Evolutionary conservation across 2,329 filamentous ascomycete species (phyloP).

Genomic region (Trichoderma guizhouense): DNA sequence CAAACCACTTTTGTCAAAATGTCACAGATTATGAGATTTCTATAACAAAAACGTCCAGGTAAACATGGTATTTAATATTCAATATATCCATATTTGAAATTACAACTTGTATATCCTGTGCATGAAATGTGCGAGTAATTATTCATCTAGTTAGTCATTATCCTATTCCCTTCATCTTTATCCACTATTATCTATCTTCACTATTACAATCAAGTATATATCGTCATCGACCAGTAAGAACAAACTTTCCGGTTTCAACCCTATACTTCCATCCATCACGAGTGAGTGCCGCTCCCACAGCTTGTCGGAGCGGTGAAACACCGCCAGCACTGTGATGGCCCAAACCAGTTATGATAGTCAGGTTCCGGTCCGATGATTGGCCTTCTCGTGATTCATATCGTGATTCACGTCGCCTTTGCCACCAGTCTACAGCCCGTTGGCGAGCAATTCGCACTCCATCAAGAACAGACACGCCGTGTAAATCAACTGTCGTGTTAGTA

Average conservation of each 20-base stretch:
- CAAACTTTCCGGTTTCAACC: constrained; percentile 65
- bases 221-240: constrained; percentile 57
- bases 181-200: neutral
- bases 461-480: constrained; percentile 79
- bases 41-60: neutral
- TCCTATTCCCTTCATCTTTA: neutral
- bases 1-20: neutral
- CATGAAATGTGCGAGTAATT: neutral
- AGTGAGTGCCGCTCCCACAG: constrained; percentile 72
- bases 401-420: constrained; percentile 66
- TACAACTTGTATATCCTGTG: neutral
- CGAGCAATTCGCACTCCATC: constrained; percentile 78
- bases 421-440: constrained; percentile 69
- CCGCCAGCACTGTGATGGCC: constrained; percentile 77
- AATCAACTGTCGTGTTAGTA: constrained; percentile 58
- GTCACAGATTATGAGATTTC: neutral
- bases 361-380: constrained; percentile 50
- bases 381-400: constrained; percentile 55
- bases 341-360: constrained; percentile 75
- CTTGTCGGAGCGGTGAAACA: constrained; percentile 70
- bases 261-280: constrained; percentile 82
- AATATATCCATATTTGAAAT: neutral
- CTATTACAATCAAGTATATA: neutral
- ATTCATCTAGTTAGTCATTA: neutral
- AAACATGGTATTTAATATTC: neutral